Conservation (phyloP, 768 basidiomycete species). For the Rhodocollybia butyracea region DNA sequence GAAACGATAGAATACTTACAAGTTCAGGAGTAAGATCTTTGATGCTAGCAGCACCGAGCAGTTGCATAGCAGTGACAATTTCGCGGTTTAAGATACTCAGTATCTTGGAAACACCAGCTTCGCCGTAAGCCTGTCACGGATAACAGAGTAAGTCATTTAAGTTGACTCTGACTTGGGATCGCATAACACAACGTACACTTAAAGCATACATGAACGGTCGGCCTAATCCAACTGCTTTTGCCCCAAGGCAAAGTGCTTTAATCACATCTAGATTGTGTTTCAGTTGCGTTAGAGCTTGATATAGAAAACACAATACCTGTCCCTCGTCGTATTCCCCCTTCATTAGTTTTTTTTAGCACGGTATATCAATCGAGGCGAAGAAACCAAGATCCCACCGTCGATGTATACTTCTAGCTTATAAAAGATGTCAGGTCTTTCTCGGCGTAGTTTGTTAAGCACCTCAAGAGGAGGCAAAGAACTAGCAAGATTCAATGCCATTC, state of each 20-base stretch:
- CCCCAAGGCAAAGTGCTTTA: constrained; percentile 89
- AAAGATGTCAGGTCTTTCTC: constrained; percentile 73
- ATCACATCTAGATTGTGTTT: constrained; percentile 56
- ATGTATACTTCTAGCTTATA: constrained; percentile 82
- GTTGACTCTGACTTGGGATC: not conserved
- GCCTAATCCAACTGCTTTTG: constrained; percentile 82
- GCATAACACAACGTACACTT: constrained; percentile 46
- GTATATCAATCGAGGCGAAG: not conserved
- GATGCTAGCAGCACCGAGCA: constrained; percentile 66
- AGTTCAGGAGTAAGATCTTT: constrained; percentile 70
- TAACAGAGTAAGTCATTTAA: not conserved
- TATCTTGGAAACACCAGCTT: constrained; percentile 62
- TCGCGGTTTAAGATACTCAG: constrained; percentile 72
- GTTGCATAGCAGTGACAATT: constrained; percentile 71
- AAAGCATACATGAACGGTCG: constrained; percentile 85
- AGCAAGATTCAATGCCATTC: constrained; percentile 8
- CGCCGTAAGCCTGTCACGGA: constrained; percentile 63
- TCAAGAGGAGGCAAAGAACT: constrained; percentile 79
- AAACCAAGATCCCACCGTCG: constrained; percentile 52
- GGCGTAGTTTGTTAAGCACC: constrained; percentile 69
- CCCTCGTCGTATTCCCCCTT: constrained; percentile 67
- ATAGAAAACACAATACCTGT: constrained; percentile 45
- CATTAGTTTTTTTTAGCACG: not conserved
- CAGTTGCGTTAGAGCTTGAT: not conserved
- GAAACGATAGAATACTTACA: constrained; percentile 34